These are phyloP conservation scores for Abrus precatorius DNA, from an alignment of 306 rosid species.

Conservation along the genomic window DNA sequence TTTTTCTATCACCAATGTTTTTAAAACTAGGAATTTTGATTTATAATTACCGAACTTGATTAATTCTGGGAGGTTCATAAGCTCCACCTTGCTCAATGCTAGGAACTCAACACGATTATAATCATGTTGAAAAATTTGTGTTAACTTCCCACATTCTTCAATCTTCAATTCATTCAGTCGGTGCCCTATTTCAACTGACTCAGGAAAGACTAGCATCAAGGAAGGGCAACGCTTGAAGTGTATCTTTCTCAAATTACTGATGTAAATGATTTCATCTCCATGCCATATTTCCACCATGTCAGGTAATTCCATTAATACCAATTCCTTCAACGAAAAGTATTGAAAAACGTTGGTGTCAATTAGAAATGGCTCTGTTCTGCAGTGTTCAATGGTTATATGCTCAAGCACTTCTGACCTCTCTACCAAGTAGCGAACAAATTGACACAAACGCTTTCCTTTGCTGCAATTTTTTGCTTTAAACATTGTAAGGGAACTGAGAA, in stretches of 20 bases:
- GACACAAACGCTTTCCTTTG: too few species aligned
- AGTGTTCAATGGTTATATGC: neutral
- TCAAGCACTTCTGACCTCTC: too few species aligned
- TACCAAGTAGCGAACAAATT: too few species aligned
- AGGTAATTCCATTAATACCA: neutral
- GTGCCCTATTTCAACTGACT: neutral
- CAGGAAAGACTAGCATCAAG: fast-evolving
- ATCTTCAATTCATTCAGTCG: neutral
- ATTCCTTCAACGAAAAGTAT: neutral
- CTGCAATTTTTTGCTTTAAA: too few species aligned
- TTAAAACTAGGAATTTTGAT: neutral
- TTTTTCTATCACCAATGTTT: neutral
- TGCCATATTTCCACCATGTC: neutral
- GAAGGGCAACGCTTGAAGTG: neutral
- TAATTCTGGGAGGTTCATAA: neutral
- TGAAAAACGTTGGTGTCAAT: neutral
- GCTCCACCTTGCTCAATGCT: neutral
- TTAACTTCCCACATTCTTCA: neutral
- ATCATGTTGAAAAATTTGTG: too few species aligned
- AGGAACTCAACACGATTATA: neutral
- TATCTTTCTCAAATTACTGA: neutral
- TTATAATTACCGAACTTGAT: fast-evolving
- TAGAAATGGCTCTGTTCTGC: neutral
- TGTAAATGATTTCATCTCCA: too few species aligned
- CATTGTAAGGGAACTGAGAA: too few species aligned